phyloP scores from a whole-genome alignment of 371 early-diverging fungal genomes.

The Mucor piriformis region DNA sequence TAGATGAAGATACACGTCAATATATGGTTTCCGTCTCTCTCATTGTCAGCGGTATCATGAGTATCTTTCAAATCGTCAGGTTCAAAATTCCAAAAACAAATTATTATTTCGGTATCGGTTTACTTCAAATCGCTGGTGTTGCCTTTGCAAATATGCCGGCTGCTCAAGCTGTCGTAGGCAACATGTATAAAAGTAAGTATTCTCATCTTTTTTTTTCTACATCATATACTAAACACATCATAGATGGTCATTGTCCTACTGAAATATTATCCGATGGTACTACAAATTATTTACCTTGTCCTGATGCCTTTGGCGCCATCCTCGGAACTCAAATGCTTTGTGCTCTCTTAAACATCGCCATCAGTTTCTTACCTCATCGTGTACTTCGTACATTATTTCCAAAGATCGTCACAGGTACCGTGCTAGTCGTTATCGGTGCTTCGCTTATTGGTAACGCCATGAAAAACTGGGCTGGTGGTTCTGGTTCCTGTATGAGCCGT shows the following conservation, averaged over 20 bases:
- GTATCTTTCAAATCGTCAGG: slow-evolving; percentile 54
- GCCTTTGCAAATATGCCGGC: slow-evolving; percentile 45
- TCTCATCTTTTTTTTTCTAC: slow-evolving; percentile 27
- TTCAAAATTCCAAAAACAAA: slow-evolving; percentile 48
- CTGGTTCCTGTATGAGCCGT: slow-evolving; percentile 47
- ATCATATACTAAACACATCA: too few relatives aligned
- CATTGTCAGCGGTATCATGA: slow-evolving; percentile 46
- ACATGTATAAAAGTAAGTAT: slow-evolving; percentile 54
- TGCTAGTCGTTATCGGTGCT: slow-evolving; percentile 53
- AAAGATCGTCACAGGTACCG: slow-evolving; percentile 57
- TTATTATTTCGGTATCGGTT: slow-evolving; percentile 53
- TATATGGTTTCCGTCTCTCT: slow-evolving; percentile 58
- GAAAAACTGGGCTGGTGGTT: slow-evolving; percentile 56
- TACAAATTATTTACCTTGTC: slow-evolving; percentile 48
- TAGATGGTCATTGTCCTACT: slow-evolving; percentile 41
- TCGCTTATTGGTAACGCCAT: slow-evolving; percentile 49
- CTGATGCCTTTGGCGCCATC: slow-evolving; percentile 59
- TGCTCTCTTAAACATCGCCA: slow-evolving; percentile 43
- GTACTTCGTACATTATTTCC: slow-evolving; percentile 55
- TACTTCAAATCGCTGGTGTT: slow-evolving; percentile 43
- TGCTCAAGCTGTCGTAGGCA: slow-evolving; percentile 34
- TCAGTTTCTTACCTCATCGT: slow-evolving; percentile 56
- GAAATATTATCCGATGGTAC: slow-evolving; percentile 44
- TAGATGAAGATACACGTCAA: slow-evolving; percentile 45
- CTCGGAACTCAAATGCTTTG: slow-evolving; percentile 60